A percentile compares a stretch with the other conserved stretches of the same genome.
Evolutionary conservation across 2,329 filamentous ascomycete genomes (phyloP).

Genomic region (Fusarium neocosmosporiellum): DNA sequence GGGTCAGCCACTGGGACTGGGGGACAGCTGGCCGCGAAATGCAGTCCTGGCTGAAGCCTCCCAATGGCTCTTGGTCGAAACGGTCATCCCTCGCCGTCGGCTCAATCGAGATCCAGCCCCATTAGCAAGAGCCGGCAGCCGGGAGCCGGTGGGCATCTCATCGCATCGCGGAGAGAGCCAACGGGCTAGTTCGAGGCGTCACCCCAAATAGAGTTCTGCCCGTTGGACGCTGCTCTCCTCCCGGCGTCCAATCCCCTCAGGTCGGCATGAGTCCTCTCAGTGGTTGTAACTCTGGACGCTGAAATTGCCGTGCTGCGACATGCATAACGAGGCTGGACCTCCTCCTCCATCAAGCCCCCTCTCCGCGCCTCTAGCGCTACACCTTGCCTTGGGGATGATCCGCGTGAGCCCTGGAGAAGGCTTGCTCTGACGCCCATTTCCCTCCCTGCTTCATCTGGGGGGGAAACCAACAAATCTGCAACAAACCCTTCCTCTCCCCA

Average conservation of each 20-base stretch:
- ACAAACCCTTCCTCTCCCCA: background rate
- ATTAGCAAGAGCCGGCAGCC: background rate
- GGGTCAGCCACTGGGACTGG: background rate
- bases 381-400: background rate
- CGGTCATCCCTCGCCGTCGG: background rate
- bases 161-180: background rate
- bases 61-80: background rate
- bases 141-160: background rate
- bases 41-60: background rate
- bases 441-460: background rate
- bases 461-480: background rate
- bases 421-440: background rate
- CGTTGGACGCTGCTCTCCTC: background rate
- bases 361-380: constrained; percentile 8
- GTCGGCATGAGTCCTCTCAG: background rate
- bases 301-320: constrained; percentile 3
- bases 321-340: constrained; percentile 22
- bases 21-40: background rate
- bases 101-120: constrained; percentile 1
- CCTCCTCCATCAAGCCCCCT: background rate
- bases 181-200: background rate
- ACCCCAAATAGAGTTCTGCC: constrained; percentile 7
- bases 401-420: background rate
- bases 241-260: constrained; percentile 1
- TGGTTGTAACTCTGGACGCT: background rate